Evolutionary conservation across 2,329 filamentous ascomycete genomes (phyloP).

Genomic region (Phialocephala subalpina): DNA sequence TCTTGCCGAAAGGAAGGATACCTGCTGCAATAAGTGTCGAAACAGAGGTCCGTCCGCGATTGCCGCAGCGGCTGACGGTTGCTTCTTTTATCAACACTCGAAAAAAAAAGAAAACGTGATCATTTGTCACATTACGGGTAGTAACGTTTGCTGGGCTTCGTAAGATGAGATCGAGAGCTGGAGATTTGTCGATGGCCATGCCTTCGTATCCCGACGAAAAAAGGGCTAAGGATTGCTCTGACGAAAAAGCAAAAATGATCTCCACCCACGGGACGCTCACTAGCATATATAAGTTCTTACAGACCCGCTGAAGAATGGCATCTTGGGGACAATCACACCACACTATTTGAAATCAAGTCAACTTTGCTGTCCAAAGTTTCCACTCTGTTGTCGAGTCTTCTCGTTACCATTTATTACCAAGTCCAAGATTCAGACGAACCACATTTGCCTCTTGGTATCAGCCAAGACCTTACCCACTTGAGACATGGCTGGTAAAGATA

Average conservation of each 20-base stretch:
- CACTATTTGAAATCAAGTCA: background rate
- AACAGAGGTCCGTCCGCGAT: slow-evolving; percentile 16
- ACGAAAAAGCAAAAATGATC: slow-evolving; percentile 34
- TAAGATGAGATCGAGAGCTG: slow-evolving; percentile 11
- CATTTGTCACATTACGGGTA: slow-evolving; percentile 29
- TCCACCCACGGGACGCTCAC: slow-evolving; percentile 23
- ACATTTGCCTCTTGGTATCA: background rate
- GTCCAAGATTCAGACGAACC: background rate
- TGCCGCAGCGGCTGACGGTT: slow-evolving; percentile 21
- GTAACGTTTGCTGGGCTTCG: slow-evolving; percentile 17
- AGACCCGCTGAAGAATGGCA: slow-evolving; percentile 5
- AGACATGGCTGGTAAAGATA: slow-evolving; percentile 30
- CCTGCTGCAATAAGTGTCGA: slow-evolving; percentile 5
- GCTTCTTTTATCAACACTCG: slow-evolving; percentile 19
- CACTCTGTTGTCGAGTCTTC: background rate
- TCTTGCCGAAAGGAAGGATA: slow-evolving; percentile 9
- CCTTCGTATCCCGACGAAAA: slow-evolving; percentile 5
- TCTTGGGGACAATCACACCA: background rate
- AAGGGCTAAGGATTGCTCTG: slow-evolving; percentile 20
- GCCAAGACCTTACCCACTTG: background rate
- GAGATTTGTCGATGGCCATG: slow-evolving; percentile 3
- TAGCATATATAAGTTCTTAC: slow-evolving; percentile 27
- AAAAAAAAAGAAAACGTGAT: slow-evolving; percentile 19
- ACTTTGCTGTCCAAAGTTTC: background rate
- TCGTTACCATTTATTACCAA: background rate